Evolutionary conservation across 768 basidiomycete species (phyloP).

Genomic region (Leccinum broughii): DNA sequence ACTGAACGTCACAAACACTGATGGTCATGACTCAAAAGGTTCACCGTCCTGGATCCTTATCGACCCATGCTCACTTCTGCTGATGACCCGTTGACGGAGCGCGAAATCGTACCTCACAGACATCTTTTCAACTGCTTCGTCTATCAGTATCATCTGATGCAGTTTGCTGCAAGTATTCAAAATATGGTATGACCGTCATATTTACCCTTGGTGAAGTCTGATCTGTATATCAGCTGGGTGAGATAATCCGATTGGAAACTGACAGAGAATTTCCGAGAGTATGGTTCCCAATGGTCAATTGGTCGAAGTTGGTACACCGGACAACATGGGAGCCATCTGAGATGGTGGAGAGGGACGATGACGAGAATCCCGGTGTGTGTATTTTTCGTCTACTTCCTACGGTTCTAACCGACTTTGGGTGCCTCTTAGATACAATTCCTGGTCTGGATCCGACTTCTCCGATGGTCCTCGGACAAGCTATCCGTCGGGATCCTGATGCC

Average conservation of each 20-base stretch:
- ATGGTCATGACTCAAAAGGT: slow-evolving; percentile 34
- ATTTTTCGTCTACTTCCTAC: neutral
- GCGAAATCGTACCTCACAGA: slow-evolving; percentile 60
- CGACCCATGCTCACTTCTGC: slow-evolving; percentile 46
- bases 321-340: slow-evolving; percentile 48
- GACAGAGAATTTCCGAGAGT: slow-evolving; percentile 41
- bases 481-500: slow-evolving; percentile 70
- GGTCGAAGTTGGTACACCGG: slow-evolving; percentile 41
- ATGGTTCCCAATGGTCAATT: slow-evolving; percentile 54
- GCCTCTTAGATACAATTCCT: slow-evolving; percentile 50
- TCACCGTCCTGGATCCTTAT: slow-evolving; percentile 61
- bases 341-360: slow-evolving; percentile 48
- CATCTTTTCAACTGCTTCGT: slow-evolving; percentile 75
- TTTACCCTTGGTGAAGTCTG: neutral
- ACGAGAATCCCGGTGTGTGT: slow-evolving; percentile 62
- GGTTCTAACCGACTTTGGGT: neutral
- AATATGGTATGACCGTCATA: slow-evolving; percentile 34
- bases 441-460: slow-evolving; percentile 46
- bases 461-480: slow-evolving; percentile 56
- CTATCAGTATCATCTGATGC: slow-evolving; percentile 58
- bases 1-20: neutral
- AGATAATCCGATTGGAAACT: slow-evolving; percentile 57
- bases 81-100: slow-evolving; percentile 27
- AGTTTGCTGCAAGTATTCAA: slow-evolving; percentile 35
- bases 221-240: slow-evolving; percentile 46